Percentiles rank a stretch among this genome's conserved stretches.
phyloP scores from a whole-genome alignment of 352 stramenopile species.

The Blastocystis sp. region DNA sequence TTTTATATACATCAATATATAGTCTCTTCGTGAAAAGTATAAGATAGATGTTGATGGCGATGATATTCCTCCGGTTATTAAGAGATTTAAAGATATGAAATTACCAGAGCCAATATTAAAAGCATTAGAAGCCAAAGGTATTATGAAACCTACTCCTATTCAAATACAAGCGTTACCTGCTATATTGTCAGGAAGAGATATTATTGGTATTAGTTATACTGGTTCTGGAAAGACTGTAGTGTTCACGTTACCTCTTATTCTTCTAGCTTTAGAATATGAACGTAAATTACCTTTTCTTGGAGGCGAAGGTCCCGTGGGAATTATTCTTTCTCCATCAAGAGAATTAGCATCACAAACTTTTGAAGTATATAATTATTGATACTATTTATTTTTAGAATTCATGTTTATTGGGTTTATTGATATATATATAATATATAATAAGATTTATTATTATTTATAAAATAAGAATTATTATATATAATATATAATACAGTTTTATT shows the following conservation, averaged over 20 bases:
- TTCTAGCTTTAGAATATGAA: conserved; percentile 81
- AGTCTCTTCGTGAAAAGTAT: conserved; percentile 77
- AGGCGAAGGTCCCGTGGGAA: conserved; percentile 78
- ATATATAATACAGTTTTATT: too few species aligned
- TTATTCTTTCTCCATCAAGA: conserved; percentile 82
- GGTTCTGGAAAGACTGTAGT: conserved; percentile 92
- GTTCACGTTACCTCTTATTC: conserved; percentile 83
- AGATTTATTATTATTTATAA: too few species aligned
- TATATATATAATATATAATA: conserved; percentile 38
- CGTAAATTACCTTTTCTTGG: conserved; percentile 64
- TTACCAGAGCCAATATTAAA: conserved; percentile 73
- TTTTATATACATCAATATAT: too few species aligned
- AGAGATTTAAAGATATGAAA: conserved; percentile 86
- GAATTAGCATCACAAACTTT: conserved; percentile 92
- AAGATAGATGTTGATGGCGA: conserved; percentile 87
- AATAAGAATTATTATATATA: too few species aligned
- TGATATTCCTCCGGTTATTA: conserved; percentile 76
- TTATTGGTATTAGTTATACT: conserved; percentile 96
- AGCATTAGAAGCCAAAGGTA: conserved; percentile 75
- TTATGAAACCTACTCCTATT: conserved; percentile 82
- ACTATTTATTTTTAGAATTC: conserved; percentile 53
- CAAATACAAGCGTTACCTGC: conserved; percentile 91
- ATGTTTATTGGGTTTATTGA: conserved; percentile 45
- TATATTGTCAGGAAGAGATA: conserved; percentile 76
- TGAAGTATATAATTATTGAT: conserved; percentile 81